phyloP scores from a whole-genome alignment of 768 basidiomycete species.

The Phylloporus sp. region DNA sequence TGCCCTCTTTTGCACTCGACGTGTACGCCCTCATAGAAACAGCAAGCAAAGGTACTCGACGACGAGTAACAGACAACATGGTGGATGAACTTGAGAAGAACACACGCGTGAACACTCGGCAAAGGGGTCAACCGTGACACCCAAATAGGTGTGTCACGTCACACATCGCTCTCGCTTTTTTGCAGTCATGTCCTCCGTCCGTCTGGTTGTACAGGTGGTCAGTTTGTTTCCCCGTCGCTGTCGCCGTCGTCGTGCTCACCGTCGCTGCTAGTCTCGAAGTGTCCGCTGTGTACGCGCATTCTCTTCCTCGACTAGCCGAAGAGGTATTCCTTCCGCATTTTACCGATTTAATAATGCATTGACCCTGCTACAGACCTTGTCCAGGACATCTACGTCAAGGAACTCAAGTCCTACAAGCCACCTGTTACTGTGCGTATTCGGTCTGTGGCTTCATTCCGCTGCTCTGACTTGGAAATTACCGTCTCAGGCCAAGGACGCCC shows the following conservation, averaged over 20 bases:
- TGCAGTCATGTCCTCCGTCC: slow-evolving; percentile 56
- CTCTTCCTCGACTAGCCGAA: slow-evolving; percentile 58
- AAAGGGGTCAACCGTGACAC: slow-evolving; percentile 18
- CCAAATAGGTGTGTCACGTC: slow-evolving; percentile 29
- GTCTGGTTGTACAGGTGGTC: slow-evolving; percentile 55
- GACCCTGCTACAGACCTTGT: slow-evolving; percentile 63
- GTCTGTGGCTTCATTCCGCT: not conserved
- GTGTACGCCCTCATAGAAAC: slow-evolving; percentile 32
- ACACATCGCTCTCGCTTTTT: slow-evolving; percentile 43
- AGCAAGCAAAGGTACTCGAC: slow-evolving; percentile 39
- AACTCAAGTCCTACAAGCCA: slow-evolving; percentile 89
- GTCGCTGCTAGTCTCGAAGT: slow-evolving; percentile 32
- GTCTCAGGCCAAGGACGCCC: slow-evolving; percentile 80
- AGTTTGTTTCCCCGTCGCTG: slow-evolving; percentile 3
- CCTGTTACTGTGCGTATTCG: slow-evolving; percentile 55
- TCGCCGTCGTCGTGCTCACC: slow-evolving; percentile 8
- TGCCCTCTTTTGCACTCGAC: slow-evolving; percentile 47
- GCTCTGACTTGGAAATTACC: not conserved
- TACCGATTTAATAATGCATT: slow-evolving; percentile 17
- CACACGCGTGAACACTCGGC: not conserved
- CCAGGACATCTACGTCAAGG: slow-evolving; percentile 87
- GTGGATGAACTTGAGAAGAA: not conserved
- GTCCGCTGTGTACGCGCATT: slow-evolving; percentile 56
- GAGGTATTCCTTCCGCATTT: slow-evolving; percentile 46
- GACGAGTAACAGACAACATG: slow-evolving; percentile 28